Percentiles rank a stretch among this genome's conserved stretches.
phyloP scores from a whole-genome alignment of 768 basidiomycete species.

The Chalciporus pseudorubinellus region DNA sequence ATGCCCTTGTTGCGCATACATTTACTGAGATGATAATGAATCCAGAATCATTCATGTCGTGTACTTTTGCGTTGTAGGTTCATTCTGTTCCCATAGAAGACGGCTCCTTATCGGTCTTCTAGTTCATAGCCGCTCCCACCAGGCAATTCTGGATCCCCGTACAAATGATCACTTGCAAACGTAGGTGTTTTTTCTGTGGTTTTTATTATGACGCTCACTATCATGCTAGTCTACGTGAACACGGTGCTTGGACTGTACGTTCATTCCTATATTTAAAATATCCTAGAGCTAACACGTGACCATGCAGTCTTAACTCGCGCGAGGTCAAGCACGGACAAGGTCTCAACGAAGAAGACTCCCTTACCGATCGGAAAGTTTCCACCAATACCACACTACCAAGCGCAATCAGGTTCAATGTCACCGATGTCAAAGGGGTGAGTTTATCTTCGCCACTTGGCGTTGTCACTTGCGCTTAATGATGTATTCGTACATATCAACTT shows the following conservation, averaged over 20 bases:
- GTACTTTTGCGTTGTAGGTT: constrained; percentile 22
- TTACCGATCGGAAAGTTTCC: constrained; percentile 1
- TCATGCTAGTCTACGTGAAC: constrained; percentile 28
- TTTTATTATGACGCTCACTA: neutral
- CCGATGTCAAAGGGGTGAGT: constrained; percentile 19
- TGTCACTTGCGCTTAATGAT: too few species aligned
- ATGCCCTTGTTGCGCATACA: neutral
- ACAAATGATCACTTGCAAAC: constrained; percentile 27
- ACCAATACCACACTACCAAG: neutral
- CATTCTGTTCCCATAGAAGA: neutral
- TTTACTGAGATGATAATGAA: neutral
- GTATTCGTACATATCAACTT: neutral
- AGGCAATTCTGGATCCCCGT: constrained; percentile 25
- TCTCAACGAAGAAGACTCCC: constrained; percentile 25
- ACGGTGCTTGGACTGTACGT: constrained; percentile 27
- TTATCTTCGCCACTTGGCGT: neutral
- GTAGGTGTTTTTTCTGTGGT: constrained; percentile 8
- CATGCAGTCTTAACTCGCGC: constrained; percentile 27
- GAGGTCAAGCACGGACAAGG: constrained; percentile 16
- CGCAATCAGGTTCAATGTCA: constrained; percentile 13
- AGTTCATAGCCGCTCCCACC: constrained; percentile 27
- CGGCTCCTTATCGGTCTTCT: neutral
- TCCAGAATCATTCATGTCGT: constrained; percentile 18
- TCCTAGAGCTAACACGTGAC: neutral
- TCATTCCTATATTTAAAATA: neutral